Evolutionary conservation across 2,329 filamentous ascomycete genomes (phyloP).

Genomic region (Ambrosiella beaveri): DNA sequence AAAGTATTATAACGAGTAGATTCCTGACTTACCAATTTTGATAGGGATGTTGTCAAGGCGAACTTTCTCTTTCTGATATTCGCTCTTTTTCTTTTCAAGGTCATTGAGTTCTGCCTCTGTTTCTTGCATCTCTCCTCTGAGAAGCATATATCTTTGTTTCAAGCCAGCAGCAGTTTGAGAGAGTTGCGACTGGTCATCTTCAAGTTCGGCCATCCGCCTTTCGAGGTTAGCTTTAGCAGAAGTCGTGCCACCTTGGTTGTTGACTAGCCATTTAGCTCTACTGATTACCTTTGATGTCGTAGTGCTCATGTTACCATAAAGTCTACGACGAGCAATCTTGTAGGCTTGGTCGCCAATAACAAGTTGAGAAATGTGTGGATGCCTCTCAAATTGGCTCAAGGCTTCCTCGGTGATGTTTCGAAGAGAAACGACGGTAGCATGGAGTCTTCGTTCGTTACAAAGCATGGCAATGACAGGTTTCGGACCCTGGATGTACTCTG

Average conservation of each 20-base stretch:
- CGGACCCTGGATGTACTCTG: slow-evolving; percentile 66
- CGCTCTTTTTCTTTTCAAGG: slow-evolving; percentile 45
- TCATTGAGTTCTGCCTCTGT: slow-evolving; percentile 9
- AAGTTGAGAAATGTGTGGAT: slow-evolving; percentile 46
- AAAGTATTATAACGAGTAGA: neutral
- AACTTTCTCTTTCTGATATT: slow-evolving; percentile 47
- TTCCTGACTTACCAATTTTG: slow-evolving; percentile 33
- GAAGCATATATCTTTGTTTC: neutral
- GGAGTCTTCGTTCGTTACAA: slow-evolving; percentile 53
- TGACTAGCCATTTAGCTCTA: neutral
- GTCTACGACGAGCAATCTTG: slow-evolving; percentile 49
- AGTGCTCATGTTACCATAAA: slow-evolving; percentile 61
- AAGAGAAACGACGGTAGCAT: slow-evolving; percentile 49
- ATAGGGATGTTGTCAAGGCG: slow-evolving; percentile 50
- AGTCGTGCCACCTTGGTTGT: slow-evolving; percentile 28
- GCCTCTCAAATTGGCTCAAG: slow-evolving; percentile 45
- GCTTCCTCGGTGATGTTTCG: slow-evolving; percentile 47
- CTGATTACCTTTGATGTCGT: slow-evolving; percentile 34
- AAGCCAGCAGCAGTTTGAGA: slow-evolving; percentile 23
- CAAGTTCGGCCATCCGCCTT: slow-evolving; percentile 29
- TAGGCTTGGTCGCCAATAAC: slow-evolving; percentile 50
- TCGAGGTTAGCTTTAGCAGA: slow-evolving; percentile 46
- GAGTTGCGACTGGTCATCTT: slow-evolving; percentile 21
- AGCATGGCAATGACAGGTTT: slow-evolving; percentile 75
- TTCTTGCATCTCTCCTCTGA: neutral